Evolutionary conservation across 169 alveolate species (phyloP).

Genomic region (Eimeria zaria): DNA sequence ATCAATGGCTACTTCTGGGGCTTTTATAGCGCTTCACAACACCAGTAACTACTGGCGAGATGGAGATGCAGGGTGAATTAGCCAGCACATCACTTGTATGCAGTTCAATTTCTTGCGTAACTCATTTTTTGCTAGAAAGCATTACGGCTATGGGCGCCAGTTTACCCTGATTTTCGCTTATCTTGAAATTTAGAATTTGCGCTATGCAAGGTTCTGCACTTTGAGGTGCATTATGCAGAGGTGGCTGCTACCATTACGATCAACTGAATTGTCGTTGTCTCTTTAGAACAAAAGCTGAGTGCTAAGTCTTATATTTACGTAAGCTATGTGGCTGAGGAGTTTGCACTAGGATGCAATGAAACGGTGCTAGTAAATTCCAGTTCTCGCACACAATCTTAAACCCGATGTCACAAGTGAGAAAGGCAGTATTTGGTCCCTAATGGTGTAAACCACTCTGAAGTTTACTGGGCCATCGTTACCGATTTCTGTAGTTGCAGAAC

Average conservation of each 20-base stretch:
- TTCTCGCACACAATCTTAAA: neutral
- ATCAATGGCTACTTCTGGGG: neutral
- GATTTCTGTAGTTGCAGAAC: too few species aligned
- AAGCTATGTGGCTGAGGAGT: neutral
- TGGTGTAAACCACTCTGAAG: too few species aligned
- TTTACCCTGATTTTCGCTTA: neutral
- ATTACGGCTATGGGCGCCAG: neutral
- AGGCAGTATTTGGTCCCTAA: too few species aligned
- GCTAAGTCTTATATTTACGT: too few species aligned
- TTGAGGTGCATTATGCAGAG: neutral
- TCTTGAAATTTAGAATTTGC: neutral
- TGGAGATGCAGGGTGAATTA: neutral
- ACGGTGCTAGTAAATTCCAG: neutral
- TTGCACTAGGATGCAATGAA: neutral
- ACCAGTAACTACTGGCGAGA: neutral
- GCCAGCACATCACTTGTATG: neutral
- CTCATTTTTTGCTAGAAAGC: too few species aligned
- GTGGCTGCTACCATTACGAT: neutral
- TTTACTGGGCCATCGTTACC: too few species aligned
- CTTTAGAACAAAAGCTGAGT: too few species aligned
- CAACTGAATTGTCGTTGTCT: too few species aligned
- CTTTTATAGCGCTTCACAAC: neutral
- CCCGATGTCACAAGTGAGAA: too few species aligned
- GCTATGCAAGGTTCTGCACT: neutral
- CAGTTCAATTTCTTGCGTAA: too few species aligned